A percentile compares a stretch with the other conserved stretches of the same genome.
Evolutionary conservation across 345 rosid genomes (phyloP).

Genomic region (Dimocarpus longan): DNA sequence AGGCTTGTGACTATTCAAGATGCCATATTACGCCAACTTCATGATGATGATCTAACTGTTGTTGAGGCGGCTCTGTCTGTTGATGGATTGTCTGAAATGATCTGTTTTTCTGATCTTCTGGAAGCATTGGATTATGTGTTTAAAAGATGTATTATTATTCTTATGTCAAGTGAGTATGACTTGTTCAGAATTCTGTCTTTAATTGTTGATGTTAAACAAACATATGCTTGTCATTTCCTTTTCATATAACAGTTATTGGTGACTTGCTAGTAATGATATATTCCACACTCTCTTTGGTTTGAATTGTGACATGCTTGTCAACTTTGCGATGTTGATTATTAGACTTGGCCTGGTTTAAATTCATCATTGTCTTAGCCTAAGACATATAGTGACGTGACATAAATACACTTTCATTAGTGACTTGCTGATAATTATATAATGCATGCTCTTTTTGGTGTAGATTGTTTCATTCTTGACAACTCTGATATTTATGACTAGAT

Average conservation of each 20-base stretch:
- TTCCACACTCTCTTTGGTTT: neutral
- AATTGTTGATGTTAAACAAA: neutral
- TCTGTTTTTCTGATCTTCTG: conserved; percentile 56
- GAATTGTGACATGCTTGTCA: neutral
- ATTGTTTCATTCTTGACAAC: neutral
- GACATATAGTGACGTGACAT: neutral
- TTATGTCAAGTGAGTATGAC: conserved; percentile 54
- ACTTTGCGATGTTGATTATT: neutral
- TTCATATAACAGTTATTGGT: neutral
- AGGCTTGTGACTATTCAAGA: conserved; percentile 63
- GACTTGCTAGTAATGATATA: neutral
- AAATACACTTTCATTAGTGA: neutral
- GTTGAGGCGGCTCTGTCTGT: conserved; percentile 72
- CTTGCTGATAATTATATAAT: neutral
- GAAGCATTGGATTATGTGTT: conserved; percentile 54
- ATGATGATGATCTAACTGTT: conserved; percentile 79
- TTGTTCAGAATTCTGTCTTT: neutral
- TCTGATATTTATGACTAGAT: neutral
- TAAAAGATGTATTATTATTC: conserved; percentile 53
- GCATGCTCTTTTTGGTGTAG: neutral
- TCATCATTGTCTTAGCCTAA: neutral
- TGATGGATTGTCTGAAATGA: conserved; percentile 55
- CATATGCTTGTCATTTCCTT: conserved; percentile 2
- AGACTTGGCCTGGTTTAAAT: neutral
- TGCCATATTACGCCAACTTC: conserved; percentile 68